Percentiles rank a stretch among this genome's conserved stretches.
Evolutionary conservation across 140 eudicot genomes (phyloP).

Genomic region (Cichorium intybus): DNA sequence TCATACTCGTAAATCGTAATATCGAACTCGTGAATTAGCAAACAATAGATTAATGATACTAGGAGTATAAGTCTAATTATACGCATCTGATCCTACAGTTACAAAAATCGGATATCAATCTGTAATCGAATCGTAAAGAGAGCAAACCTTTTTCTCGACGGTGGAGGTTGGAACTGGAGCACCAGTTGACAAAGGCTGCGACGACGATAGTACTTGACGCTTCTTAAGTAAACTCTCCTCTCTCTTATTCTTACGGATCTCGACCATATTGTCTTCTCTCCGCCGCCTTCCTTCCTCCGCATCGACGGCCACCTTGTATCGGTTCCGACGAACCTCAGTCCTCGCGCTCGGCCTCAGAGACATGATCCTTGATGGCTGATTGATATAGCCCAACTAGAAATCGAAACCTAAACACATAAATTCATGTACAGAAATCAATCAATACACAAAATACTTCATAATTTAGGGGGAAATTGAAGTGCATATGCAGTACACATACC

Average conservation of each 20-base stretch:
- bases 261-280: constrained; percentile 90
- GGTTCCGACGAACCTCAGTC: constrained; percentile 88
- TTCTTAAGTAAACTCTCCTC: constrained; percentile 91
- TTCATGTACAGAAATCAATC: constrained; percentile 1
- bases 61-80: background rate
- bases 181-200: constrained; percentile 41
- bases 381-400: background rate
- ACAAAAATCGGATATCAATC: background rate
- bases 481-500: constrained; percentile 13
- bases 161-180: constrained; percentile 35
- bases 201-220: constrained; percentile 69
- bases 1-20: background rate
- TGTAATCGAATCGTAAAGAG: constrained; percentile 2
- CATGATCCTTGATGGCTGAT: constrained; percentile 41
- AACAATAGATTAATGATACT: background rate
- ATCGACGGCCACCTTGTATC: constrained; percentile 87
- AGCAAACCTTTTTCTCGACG: constrained; percentile 60
- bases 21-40: too few species aligned
- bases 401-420: constrained; percentile 18
- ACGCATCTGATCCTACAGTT: constrained; percentile 12
- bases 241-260: constrained; percentile 88
- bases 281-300: constrained; percentile 91
- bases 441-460: background rate
- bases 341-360: constrained; percentile 86
- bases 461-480: constrained; percentile 11